phyloP scores from a whole-genome alignment of 352 stramenopile species.

The Phytophthora melonis region DNA sequence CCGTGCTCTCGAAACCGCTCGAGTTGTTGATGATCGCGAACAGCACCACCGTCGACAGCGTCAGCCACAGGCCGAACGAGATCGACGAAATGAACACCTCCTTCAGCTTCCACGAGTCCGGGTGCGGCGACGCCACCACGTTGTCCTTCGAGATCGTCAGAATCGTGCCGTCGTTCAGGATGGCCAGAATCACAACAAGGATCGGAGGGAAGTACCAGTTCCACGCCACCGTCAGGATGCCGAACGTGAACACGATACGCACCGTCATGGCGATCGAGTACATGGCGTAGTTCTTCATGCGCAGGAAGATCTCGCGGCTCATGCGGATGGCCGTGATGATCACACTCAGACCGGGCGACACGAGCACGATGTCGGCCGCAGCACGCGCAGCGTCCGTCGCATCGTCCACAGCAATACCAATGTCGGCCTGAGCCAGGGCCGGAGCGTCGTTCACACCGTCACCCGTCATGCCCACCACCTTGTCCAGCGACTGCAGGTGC shows the following conservation, averaged over 20 bases:
- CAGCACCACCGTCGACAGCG: conserved; percentile 69
- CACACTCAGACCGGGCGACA: conserved; percentile 84
- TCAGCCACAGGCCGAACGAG: conserved; percentile 73
- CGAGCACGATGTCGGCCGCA: conserved; percentile 91
- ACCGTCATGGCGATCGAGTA: conserved; percentile 93
- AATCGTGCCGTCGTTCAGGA: conserved; percentile 92
- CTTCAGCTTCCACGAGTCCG: conserved; percentile 79
- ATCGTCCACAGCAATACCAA: conserved; percentile 93
- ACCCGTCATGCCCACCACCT: conserved; percentile 86
- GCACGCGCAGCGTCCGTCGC: conserved; percentile 90
- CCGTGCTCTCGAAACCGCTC: conserved; percentile 56
- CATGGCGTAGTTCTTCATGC: conserved; percentile 94
- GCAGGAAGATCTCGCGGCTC: conserved; percentile 90
- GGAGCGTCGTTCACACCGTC: conserved; percentile 95
- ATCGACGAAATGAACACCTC: conserved; percentile 79
- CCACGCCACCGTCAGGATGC: conserved; percentile 87
- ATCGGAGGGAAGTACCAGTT: conserved; percentile 92
- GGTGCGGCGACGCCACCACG: conserved; percentile 64
- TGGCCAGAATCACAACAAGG: conserved; percentile 90
- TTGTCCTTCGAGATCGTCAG: conserved; percentile 86
- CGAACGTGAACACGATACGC: conserved; percentile 91
- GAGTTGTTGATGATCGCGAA: conserved; percentile 72
- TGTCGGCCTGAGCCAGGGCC: conserved; percentile 89
- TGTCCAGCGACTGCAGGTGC: conserved; percentile 87
- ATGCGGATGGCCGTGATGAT: conserved; percentile 93